Percentiles rank a stretch among this genome's conserved stretches.
Conservation (phyloP, 306 rosid genomes). For the Pueraria montana region DNA sequence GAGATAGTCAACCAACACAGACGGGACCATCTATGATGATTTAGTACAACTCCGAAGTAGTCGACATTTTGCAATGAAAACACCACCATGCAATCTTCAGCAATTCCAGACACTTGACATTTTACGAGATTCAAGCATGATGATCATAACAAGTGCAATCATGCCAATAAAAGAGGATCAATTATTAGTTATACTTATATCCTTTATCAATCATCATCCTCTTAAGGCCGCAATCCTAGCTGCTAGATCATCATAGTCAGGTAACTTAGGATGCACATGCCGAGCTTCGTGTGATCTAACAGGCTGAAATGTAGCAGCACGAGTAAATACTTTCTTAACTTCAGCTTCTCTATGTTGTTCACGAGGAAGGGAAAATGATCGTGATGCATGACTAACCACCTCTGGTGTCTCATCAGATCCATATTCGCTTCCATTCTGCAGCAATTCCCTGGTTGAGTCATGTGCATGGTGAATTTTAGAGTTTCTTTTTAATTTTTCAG, state of each 20-base stretch:
- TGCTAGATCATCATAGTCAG: slow-evolving; percentile 90
- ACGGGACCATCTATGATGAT: slow-evolving; percentile 31
- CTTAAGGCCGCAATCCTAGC: slow-evolving; percentile 84
- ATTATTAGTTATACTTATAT: background rate
- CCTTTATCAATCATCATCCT: slow-evolving; percentile 67
- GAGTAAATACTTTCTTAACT: slow-evolving; percentile 69
- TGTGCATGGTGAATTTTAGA: slow-evolving; percentile 62
- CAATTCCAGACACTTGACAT: slow-evolving; percentile 31
- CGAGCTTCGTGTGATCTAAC: slow-evolving; percentile 63
- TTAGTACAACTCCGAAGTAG: slow-evolving; percentile 36
- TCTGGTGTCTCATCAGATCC: slow-evolving; percentile 55
- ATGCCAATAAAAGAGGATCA: slow-evolving; percentile 32
- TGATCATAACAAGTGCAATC: slow-evolving; percentile 40
- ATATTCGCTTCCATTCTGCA: slow-evolving; percentile 54
- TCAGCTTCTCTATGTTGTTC: slow-evolving; percentile 58
- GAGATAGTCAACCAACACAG: slow-evolving; percentile 31
- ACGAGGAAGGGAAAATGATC: slow-evolving; percentile 90
- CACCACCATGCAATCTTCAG: slow-evolving; percentile 34
- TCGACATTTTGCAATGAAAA: slow-evolving; percentile 38
- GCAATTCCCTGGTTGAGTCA: slow-evolving; percentile 47
- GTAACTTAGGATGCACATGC: slow-evolving; percentile 96
- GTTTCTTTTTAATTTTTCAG: slow-evolving; percentile 67
- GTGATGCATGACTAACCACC: slow-evolving; percentile 51
- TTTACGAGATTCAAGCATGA: slow-evolving; percentile 32
- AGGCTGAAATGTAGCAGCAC: slow-evolving; percentile 86